Conservation (phyloP, 176 grass and related monocot genomes). For the Triticum aestivum region IWGSC_CS_RefSeq_v2.1 NC_057797.1:581711354-581711853, state of each 20-base stretch:
- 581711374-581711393: conserved; percentile 43
- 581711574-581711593: conserved; percentile 56
- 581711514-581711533: conserved; percentile 43
- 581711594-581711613: conserved; percentile 7
- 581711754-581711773: conserved; percentile 44
- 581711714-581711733: conserved; percentile 87
- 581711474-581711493: conserved; percentile 60
- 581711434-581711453: conserved; percentile 66
- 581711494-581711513: conserved; percentile 52
- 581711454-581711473: conserved; percentile 53
- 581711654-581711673: no score
- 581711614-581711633: no score
- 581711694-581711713: conserved; percentile 63
- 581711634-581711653: no score
- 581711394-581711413: conserved; percentile 37
- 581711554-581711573: conserved; percentile 53
- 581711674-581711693: neutral
- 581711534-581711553: conserved; percentile 60
- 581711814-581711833: conserved; percentile 53
- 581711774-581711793: conserved; percentile 52
- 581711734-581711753: conserved; percentile 78
- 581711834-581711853: conserved; percentile 45
- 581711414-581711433: conserved; percentile 50
- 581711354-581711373: conserved; percentile 47
- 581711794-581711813: conserved; percentile 42